Base-by-base conservation (phyloP, 2,329 filamentous ascomycete genomes). In the Alternaria sp. region DNA sequence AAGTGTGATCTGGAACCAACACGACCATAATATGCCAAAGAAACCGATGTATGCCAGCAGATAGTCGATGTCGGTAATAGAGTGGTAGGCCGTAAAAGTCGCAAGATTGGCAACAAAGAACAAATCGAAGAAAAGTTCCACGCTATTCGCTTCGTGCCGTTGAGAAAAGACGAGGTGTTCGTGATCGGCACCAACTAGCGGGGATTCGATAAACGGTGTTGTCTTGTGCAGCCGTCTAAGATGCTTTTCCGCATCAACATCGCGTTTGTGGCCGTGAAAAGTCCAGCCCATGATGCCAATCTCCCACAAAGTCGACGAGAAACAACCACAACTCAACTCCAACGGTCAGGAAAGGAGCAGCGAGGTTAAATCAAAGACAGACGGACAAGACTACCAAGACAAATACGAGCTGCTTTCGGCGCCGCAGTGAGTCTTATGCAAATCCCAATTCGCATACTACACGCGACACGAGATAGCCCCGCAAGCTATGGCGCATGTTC, bases 51-150 rank as follows among this genome's bases (percentile, higher is more conserved):
- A 81, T 26, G 75, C 77, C 19, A 76, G 62, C 1, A 81, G 61
- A 44, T 78, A 76, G 40, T 69, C 58, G 19, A 46, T 13, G 54
- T 79, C 77, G n/a, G 76, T 79, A 54, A 80, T 75, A 3, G 77
- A 78, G 59, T 80, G 78, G 66, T 80, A 79, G 9, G 78, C 75
- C 1, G 79, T 81, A 43, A 80, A 81, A 1, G 78, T 80, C 30
- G 78, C 77, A 19, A 81, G 68, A 57, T 81, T 81, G 47, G 79
- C 79, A 17, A 73, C 72, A 55, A 74, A 74, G 65, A 74, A 74
- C 15, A 74, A 56, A 55, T 74, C 72, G 46, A 79, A 80, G 65
- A 80, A 81, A 8, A 81, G 69, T 56, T 81, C 79, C 17, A 78
- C 68, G 25, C 77, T 76, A 57, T 77, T 79, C n/a, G 79, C 79